Percentiles rank a stretch among this genome's conserved stretches.
These are phyloP conservation scores for Capniomyces stellatus DNA, from an alignment of 371 early-diverging fungal genomes.

Conservation along the genomic window DNA sequence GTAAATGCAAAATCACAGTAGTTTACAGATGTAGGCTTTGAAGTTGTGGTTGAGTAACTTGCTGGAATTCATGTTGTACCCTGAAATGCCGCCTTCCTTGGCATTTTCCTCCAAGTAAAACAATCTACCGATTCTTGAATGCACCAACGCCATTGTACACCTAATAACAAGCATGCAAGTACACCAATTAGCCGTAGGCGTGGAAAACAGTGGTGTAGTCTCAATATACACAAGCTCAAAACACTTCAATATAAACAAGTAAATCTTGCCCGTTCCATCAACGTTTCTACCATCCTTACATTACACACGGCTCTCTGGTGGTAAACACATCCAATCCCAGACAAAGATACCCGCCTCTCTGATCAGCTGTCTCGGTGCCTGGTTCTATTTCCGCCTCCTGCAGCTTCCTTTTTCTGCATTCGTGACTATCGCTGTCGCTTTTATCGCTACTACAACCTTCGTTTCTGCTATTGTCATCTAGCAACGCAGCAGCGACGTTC, in stretches of 20 bases:
- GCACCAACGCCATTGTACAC: conserved; percentile 24
- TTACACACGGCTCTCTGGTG: conserved; percentile 29
- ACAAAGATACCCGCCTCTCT: conserved; percentile 24
- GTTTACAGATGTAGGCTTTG: conserved; percentile 10
- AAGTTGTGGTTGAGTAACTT: conserved; percentile 23
- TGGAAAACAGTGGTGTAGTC: not conserved
- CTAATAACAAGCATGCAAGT: too few species aligned
- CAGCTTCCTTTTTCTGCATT: not conserved
- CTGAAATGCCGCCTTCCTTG: conserved; percentile 10
- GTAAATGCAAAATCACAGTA: too few species aligned
- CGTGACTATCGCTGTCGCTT: not conserved
- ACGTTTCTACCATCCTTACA: too few species aligned
- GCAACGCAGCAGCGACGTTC: conserved; percentile 19
- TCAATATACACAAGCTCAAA: not conserved
- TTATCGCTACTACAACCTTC: not conserved
- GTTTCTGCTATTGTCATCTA: not conserved
- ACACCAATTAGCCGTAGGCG: too few species aligned
- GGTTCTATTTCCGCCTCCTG: conserved; percentile 1
- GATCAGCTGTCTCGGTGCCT: conserved; percentile 2
- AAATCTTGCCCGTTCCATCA: not conserved
- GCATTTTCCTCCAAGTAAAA: conserved; percentile 11
- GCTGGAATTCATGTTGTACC: conserved; percentile 10
- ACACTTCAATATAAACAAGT: not conserved
- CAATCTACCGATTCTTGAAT: conserved; percentile 21
- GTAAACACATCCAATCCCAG: conserved; percentile 27